Conservation (phyloP, 805 yeast genomes). For the Barnettozyma sp. region DNA sequence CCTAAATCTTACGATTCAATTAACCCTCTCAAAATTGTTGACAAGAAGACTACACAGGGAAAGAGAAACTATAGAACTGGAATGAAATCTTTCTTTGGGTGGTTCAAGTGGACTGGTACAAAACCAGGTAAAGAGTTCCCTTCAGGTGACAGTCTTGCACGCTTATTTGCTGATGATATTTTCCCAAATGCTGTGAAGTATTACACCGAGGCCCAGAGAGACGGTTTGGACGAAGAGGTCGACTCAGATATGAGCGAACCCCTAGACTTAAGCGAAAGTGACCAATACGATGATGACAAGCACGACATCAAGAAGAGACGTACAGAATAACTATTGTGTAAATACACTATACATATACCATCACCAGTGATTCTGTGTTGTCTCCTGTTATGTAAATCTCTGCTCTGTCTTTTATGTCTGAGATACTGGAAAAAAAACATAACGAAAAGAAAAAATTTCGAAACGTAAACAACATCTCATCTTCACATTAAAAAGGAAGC, state of each 20-base stretch:
- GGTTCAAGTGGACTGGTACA: slow-evolving; percentile 79
- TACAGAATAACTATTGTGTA: background rate
- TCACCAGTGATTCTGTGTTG: background rate
- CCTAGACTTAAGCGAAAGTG: slow-evolving; percentile 32
- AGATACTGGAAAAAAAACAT: background rate
- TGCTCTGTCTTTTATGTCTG: background rate
- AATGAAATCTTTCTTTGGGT: slow-evolving; percentile 80
- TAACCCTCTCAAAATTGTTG: slow-evolving; percentile 46
- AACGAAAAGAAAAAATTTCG: no score
- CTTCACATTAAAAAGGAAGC: no score
- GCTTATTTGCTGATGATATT: slow-evolving; percentile 66
- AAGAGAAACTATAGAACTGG: slow-evolving; percentile 60
- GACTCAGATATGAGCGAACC: slow-evolving; percentile 50
- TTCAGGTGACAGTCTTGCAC: slow-evolving; percentile 71
- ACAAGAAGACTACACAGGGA: slow-evolving; percentile 42
- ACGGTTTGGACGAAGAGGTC: slow-evolving; percentile 49
- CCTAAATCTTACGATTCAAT: slow-evolving; percentile 52
- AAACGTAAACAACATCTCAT: no score
- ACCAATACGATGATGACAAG: slow-evolving; percentile 11
- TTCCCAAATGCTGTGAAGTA: slow-evolving; percentile 82
- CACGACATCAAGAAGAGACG: slow-evolving; percentile 1
- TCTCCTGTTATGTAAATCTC: background rate
- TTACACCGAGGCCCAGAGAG: slow-evolving; percentile 67
- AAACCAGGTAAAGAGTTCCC: slow-evolving; percentile 74
- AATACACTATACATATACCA: no score